These are phyloP conservation scores for Spergularia azorica DNA, from an alignment of 179 eudicot genomes.

Conservation along the genomic window DNA sequence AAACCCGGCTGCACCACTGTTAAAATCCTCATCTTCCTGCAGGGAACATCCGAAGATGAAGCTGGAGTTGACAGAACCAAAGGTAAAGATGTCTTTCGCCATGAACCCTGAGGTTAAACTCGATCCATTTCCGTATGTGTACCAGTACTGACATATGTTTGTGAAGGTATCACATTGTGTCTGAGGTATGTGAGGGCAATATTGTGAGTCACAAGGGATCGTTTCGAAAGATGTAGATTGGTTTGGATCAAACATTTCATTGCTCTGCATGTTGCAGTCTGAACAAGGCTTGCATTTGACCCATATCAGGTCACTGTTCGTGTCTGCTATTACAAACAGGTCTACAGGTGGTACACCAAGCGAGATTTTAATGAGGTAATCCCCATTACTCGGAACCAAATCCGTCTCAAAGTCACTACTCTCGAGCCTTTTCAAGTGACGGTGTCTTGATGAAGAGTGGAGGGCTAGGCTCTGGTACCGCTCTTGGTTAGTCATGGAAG, in stretches of 20 bases:
- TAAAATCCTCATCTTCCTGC: slow-evolving; percentile 21
- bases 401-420: background rate
- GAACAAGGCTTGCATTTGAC: slow-evolving; percentile 36
- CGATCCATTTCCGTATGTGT: slow-evolving; percentile 25
- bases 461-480: slow-evolving; percentile 16
- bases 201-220: slow-evolving; percentile 25
- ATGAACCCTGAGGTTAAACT: slow-evolving; percentile 23
- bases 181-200: slow-evolving; percentile 4
- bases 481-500: slow-evolving; percentile 6
- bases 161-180: slow-evolving; percentile 16
- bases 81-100: slow-evolving; percentile 19
- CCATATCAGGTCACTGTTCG: slow-evolving; percentile 42
- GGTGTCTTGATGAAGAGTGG: slow-evolving; percentile 23
- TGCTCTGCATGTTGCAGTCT: slow-evolving; percentile 26
- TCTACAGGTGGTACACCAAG: slow-evolving; percentile 31
- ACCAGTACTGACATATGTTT: slow-evolving; percentile 22
- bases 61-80: slow-evolving; percentile 9
- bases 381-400: slow-evolving; percentile 32
- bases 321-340: slow-evolving; percentile 32
- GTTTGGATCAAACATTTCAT: slow-evolving; percentile 25
- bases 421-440: slow-evolving; percentile 2
- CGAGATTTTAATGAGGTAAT: slow-evolving; percentile 31
- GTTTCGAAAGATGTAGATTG: slow-evolving; percentile 20
- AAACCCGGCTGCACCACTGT: slow-evolving; percentile 15
- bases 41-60: slow-evolving; percentile 26